Conservation (phyloP, 106 monocot genomes). For the Amphibolis antarctica region DNA sequence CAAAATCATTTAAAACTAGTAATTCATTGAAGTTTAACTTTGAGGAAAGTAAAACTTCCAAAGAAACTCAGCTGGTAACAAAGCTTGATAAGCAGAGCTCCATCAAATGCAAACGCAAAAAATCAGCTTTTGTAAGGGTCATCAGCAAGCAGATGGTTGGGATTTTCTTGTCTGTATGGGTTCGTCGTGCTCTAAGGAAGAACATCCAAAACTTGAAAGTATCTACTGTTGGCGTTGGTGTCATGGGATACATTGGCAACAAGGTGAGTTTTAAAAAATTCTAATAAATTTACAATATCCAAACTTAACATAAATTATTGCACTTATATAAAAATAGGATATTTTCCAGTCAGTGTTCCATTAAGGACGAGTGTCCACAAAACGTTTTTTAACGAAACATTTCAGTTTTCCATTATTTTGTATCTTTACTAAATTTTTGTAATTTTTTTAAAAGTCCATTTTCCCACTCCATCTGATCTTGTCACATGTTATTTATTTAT, state of each 20-base stretch:
- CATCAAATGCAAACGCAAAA: conserved; percentile 22
- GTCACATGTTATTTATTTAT: neutral
- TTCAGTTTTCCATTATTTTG: no score
- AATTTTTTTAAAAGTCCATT: no score
- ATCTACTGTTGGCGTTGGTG: conserved; percentile 89
- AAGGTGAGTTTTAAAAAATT: conserved; percentile 36
- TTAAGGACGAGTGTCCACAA: no score
- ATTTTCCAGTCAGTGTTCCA: no score
- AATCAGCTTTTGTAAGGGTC: conserved; percentile 58
- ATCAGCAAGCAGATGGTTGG: conserved; percentile 96
- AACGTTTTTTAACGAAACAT: no score
- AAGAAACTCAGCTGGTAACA: neutral
- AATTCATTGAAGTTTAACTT: neutral
- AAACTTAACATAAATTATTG: no score
- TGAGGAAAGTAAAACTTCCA: neutral
- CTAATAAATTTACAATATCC: neutral
- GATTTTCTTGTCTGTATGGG: conserved; percentile 72
- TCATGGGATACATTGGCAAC: conserved; percentile 96
- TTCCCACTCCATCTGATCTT: neutral
- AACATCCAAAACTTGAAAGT: conserved; percentile 85
- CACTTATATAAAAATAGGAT: no score
- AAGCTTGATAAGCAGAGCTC: conserved; percentile 9
- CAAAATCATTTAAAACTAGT: conserved; percentile 32
- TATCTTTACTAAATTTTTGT: no score
- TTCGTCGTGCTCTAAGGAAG: conserved; percentile 46